Conservation (phyloP, 176 grass and related monocot species). For the Ensete glaucum region DNA sequence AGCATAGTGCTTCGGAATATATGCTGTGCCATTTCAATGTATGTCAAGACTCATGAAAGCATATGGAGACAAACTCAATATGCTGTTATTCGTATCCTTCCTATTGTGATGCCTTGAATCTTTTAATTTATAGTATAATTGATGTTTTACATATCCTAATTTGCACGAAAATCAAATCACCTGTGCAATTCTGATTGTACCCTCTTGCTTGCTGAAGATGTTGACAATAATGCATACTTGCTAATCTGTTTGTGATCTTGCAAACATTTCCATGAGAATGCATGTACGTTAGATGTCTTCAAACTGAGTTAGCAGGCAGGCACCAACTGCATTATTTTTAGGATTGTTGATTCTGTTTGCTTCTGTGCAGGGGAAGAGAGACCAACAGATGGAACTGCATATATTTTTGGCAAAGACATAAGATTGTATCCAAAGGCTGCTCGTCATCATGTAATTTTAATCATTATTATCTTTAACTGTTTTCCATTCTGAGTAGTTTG, state of each 20-base stretch:
- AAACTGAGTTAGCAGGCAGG: neutral
- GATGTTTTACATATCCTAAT: too few relatives aligned
- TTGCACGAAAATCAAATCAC: too few relatives aligned
- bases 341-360: neutral
- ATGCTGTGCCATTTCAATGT: too few relatives aligned
- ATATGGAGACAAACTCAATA: too few relatives aligned
- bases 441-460: constrained; percentile 29
- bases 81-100: too few relatives aligned
- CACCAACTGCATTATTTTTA: neutral
- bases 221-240: neutral
- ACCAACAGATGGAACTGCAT: constrained; percentile 42
- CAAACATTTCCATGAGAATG: too few relatives aligned
- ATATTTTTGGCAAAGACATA: constrained; percentile 47
- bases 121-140: too few relatives aligned
- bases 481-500: constrained; percentile 8
- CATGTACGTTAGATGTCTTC: neutral
- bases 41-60: too few relatives aligned
- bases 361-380: constrained; percentile 32
- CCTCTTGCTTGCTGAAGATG: neutral
- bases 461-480: constrained; percentile 8
- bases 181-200: too few relatives aligned
- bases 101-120: too few relatives aligned
- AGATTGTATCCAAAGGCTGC: constrained; percentile 39
- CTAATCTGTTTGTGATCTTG: too few relatives aligned
- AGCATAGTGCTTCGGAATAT: too few relatives aligned